Evolutionary conservation across 257 asterid genomes (phyloP).

Genomic region (Ballota nigra): DNA sequence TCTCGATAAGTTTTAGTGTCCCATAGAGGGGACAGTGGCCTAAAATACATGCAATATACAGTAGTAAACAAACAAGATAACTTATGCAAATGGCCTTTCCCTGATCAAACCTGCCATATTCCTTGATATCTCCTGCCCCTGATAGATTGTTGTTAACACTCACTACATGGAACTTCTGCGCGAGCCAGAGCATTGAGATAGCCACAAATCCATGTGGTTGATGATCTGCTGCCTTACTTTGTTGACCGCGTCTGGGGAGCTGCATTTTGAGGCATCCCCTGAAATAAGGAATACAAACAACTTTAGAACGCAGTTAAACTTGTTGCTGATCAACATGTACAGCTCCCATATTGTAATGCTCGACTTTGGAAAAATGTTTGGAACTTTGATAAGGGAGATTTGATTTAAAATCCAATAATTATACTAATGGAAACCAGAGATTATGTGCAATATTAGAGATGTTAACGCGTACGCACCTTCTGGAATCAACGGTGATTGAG

Average conservation of each 20-base stretch:
- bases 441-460: background rate
- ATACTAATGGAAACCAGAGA: background rate
- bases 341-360: background rate
- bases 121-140: constrained; percentile 6
- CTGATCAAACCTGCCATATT: background rate
- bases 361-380: background rate
- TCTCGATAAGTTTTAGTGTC: background rate
- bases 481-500: constrained; percentile 78
- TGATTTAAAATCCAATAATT: background rate
- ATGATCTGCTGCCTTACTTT: constrained; percentile 73
- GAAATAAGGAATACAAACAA: constrained; percentile 22
- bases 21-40: background rate
- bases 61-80: background rate
- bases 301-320: background rate
- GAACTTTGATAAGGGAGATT: background rate
- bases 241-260: constrained; percentile 68
- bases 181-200: constrained; percentile 67
- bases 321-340: background rate
- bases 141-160: background rate
- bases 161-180: constrained; percentile 54
- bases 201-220: constrained; percentile 69
- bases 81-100: background rate
- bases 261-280: constrained; percentile 78
- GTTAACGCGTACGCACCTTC: constrained; percentile 52
- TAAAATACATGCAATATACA: constrained; percentile 6